Evolutionary conservation across 768 basidiomycete species (phyloP).

Genomic region (Boletus insuetus): DNA sequence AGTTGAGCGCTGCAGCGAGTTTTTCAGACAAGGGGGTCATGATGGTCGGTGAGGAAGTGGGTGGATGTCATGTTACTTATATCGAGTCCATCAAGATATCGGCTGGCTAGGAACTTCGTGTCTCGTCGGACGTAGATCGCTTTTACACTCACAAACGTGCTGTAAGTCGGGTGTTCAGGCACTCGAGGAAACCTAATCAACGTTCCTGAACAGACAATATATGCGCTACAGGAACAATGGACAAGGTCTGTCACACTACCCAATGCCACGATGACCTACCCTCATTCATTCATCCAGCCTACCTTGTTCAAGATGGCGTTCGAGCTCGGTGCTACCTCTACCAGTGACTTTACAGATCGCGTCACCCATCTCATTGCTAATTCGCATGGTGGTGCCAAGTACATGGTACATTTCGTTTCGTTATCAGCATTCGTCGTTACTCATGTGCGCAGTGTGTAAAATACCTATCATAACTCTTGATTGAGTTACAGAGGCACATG

Average conservation of each 20-base stretch:
- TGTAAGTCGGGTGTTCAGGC: no score
- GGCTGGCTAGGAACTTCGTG: no score
- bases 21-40: conserved; percentile 34
- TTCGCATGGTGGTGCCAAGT: conserved; percentile 84
- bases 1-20: conserved; percentile 56
- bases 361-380: conserved; percentile 87
- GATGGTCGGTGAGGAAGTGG: no score
- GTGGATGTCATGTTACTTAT: no score
- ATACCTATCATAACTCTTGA: conserved; percentile 76
- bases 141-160: neutral
- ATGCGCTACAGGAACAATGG: conserved; percentile 74
- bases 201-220: no score
- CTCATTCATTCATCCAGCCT: conserved; percentile 40
- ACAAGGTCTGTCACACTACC: conserved; percentile 56
- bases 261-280: neutral
- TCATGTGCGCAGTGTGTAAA: conserved; percentile 59
- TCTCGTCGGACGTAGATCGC: neutral
- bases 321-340: conserved; percentile 74
- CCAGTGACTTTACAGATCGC: conserved; percentile 73
- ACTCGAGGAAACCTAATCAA: no score
- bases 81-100: no score
- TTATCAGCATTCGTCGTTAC: neutral
- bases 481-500: conserved; percentile 74
- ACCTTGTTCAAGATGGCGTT: conserved; percentile 71
- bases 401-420: conserved; percentile 49